Evolutionary conservation across 352 stramenopile genomes (phyloP), one percentile per base, ranked within the genome.

Genomic region (Thraustochytrium striatum): DNA sequence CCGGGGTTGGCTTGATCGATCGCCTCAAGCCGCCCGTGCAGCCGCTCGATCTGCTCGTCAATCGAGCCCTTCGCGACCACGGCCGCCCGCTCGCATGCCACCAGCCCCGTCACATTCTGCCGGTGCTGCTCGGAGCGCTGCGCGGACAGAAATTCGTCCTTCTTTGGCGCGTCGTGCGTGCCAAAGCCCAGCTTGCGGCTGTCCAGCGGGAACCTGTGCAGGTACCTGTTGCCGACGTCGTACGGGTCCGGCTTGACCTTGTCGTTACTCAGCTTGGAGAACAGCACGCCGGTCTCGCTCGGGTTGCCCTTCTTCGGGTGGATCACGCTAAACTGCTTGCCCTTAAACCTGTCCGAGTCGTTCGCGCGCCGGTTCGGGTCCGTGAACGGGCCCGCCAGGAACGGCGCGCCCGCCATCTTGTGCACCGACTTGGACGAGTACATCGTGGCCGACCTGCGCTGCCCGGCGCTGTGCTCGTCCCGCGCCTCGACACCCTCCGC

Each of bases 141-240:
- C 50, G 91, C 89, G 81, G 88, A 93, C 84, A 93, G 94, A 72
- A 96, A 96, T 53, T 96, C 91, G 65, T 94, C 91, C 65, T 88
- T 86, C 38, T 93, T 92, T 68, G 85, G 92, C 28, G 91, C 91
- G 80, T 96, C 91, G 81, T 94, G 92, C 55, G 89, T 93, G 28
- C 90, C 91, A 82, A 96, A 96, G 30, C 91, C 91, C 3, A 91
- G 84, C 81, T 96, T 96, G 53, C 91, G 88, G 53, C 89, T 84
- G 57, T 93, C 87, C 81, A 93, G 88, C 38, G 91, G 90, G 73
- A 95, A 89, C 5, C 88, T 90, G 81, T 91, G 92, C 39, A 93
- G 85, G 79, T 96, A 96, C 61, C 88, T 87, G 41, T 91, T 91
- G 57, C 89, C 91, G 83, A 95, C 90, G 44, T 89, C 89, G 50